A percentile compares a stretch with the other conserved stretches of the same genome.
phyloP scores from a whole-genome alignment of 2,329 filamentous ascomycete species.

The Cladophialophora yegresii region DNA sequence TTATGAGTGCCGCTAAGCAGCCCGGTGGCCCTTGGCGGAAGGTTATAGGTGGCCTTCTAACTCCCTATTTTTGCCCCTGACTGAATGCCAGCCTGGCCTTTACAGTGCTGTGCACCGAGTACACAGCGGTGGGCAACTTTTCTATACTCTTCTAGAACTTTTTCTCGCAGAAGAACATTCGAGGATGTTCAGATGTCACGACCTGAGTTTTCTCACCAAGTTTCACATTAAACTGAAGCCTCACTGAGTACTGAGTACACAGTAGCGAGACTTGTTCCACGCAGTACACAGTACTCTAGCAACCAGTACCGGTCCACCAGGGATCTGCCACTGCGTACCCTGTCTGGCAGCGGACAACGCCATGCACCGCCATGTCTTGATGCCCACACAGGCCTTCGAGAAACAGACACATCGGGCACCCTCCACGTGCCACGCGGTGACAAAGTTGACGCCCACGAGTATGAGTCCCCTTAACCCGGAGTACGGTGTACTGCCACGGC shows the following conservation, averaged over 20 bases:
- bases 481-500: too few species aligned
- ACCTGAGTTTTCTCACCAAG: not conserved
- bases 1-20: not conserved
- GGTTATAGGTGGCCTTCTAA: slow-evolving; percentile 6
- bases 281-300: not conserved
- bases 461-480: not conserved
- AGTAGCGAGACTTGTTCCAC: not conserved
- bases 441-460: not conserved
- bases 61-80: slow-evolving; percentile 17
- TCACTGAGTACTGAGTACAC: not conserved
- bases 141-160: not conserved
- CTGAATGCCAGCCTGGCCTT: slow-evolving; percentile 22
- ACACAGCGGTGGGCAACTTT: not conserved
- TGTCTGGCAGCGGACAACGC: not conserved
- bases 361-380: not conserved
- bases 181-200: not conserved
- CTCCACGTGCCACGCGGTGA: not conserved
- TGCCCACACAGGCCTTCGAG: too few species aligned
- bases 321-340: not conserved
- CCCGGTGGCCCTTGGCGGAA: not conserved
- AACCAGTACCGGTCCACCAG: not conserved
- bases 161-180: not conserved
- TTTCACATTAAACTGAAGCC: too few species aligned
- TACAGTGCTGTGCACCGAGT: not conserved
- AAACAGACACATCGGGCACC: not conserved